Percentiles rank a stretch among this genome's conserved stretches.
Conservation (phyloP, 768 basidiomycete species). For the Lactifluus pinguis region DNA sequence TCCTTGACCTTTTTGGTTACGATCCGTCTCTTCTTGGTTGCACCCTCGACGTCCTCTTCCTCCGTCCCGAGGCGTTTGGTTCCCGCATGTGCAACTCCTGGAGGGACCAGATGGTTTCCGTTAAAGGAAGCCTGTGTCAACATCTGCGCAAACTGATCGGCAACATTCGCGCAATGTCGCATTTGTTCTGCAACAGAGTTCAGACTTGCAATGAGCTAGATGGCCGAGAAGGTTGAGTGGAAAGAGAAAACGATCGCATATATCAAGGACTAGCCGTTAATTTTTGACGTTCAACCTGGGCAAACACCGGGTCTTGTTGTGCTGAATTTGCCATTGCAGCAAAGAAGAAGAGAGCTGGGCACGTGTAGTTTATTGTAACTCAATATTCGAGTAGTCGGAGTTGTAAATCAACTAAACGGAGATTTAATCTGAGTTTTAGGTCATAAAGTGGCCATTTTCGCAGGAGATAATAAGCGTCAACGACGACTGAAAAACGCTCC, state of each 20-base stretch:
- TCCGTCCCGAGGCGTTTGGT: conserved; percentile 43
- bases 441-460: neutral
- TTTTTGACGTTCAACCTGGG: conserved; percentile 26
- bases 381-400: neutral
- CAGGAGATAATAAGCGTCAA: conserved; percentile 11
- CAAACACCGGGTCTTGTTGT: conserved; percentile 18
- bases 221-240: conserved; percentile 8
- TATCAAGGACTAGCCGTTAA: conserved; percentile 21
- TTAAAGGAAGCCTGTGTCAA: conserved; percentile 32
- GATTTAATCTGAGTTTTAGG: conserved; percentile 12
- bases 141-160: conserved; percentile 49
- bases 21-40: conserved; percentile 41
- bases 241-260: neutral
- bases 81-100: neutral
- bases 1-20: conserved; percentile 65
- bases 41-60: conserved; percentile 22
- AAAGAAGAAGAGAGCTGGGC: neutral
- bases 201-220: conserved; percentile 49
- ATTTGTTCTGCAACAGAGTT: conserved; percentile 50
- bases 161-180: conserved; percentile 51
- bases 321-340: conserved; percentile 17
- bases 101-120: conserved; percentile 7
- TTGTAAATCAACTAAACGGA: conserved; percentile 10
- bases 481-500: conserved; percentile 14
- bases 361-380: neutral